Base-by-base conservation (phyloP, 495 filamentous ascomycete species). In the Friedmanniomyces endolithicus region DNA sequence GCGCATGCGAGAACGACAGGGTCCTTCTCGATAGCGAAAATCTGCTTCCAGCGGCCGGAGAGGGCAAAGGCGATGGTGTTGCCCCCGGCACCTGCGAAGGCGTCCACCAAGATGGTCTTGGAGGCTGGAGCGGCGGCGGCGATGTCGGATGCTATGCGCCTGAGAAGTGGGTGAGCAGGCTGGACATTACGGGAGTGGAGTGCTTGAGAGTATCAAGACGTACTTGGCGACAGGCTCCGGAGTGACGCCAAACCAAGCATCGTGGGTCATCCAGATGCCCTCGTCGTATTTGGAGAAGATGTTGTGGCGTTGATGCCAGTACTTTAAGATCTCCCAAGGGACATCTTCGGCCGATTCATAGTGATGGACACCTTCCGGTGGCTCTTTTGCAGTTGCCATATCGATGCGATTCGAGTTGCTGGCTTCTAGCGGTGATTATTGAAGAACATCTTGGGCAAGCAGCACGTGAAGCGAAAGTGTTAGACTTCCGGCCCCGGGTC, bases 171-270 rank as follows among this genome's bases (percentile, higher is more conserved):
- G 1, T 44, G 48, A 45, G 29, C 48, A 39, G 41, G 43, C 33
- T 11, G 19, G 16, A 24, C 47, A 8, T 23, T 48, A 24, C 19
- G 49, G 23, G 22, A 16, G 49, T 39, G 12, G 23, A 20, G n/a
- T n/a, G n/a, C n/a, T n/a, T n/a, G 27, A 34, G 65, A 74, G 60
- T 75, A 94, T n/a, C n/a, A n/a, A n/a, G n/a, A n/a, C 37, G 12
- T 41, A 41, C 88, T 73, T 81, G 35, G 92, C 92, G 22, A 97
- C 78, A 11, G 82, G 84, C 68, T 97, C 92, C 12, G 92, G 89
- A 0, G 92, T 97, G 9, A 97, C 86, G 44, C 89, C 94, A 69
- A 88, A 98, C 92, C 92, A 98, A 25, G 87, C 84, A 71, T 87
- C 81, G 63, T 88, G 81, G 0, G 92, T 97, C 73, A 97, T 81